Base-by-base conservation (phyloP, 192 early-diverging fungal genomes). In the Endogone sp. region DNA sequence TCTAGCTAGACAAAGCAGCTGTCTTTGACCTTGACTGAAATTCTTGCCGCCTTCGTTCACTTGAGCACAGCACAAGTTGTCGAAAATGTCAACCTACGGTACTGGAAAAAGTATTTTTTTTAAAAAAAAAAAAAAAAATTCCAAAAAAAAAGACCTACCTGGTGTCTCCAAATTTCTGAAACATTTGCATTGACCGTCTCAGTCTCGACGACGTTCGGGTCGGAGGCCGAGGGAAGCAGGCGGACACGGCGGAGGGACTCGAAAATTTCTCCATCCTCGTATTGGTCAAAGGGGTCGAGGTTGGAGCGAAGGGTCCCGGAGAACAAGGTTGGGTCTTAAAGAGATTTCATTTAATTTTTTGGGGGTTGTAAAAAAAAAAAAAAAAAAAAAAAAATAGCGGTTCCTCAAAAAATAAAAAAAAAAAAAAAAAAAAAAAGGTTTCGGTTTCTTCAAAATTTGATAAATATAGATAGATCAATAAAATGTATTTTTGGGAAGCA, bases 251-350 rank as follows among this genome's bases (percentile, higher is more conserved):
- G 61, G 10, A 99, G 82, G 6, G 89, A 86, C 21, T 88, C 83
- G 88, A 88, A 95, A n/a, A 98, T 75, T 23, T 85, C 78, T 62
- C 81, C 78, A 57, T 99, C 97, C 26, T 72, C 78, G 73, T 89
- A 88, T 74, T 93, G 88, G 57, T 73, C 80, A 71, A 95, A 93
- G 6, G 95, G 95, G 73, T 99, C 96, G n/a, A 99, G 71, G 75
- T 98, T 98, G 64, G 90, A 89, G n/a, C 95, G 83, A 27, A 87
- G 68, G 22, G 82, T 85, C 22, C 85, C 85, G 62, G 77, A 77
- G 64, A 84, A 84, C 20, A 84, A 61, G n/a, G 76, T 78, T 2
- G 84, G 75, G 3, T 84, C 84, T 79, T 96, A 92, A 29, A 93
- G 89, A 57, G 6, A 16, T 49, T 11, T n/a, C n/a, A n/a, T n/a